Evolutionary conservation across 768 basidiomycete genomes (phyloP), one percentile per base, ranked within the genome.

Genomic region (Fomitopsis pulvina): DNA sequence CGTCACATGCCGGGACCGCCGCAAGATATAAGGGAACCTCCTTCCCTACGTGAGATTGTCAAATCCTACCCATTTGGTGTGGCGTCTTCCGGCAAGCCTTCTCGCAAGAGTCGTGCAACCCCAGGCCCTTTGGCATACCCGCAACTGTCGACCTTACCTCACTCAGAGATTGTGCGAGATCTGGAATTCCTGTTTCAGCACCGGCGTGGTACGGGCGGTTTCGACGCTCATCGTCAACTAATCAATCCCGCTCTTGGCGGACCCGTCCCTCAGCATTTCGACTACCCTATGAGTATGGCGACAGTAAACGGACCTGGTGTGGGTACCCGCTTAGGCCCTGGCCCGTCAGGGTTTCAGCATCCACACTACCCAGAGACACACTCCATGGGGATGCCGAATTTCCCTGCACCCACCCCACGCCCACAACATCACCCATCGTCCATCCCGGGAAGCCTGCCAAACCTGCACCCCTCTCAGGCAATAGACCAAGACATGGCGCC

Each of bases 21-120:
- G 10, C 69, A 72, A 24, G 72, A 78, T 20, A 68, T 77, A 2
- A 76, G 76, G 9, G 73, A 74, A 4, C 71, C 81, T 9, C 85
- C 81, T 1, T 77, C 80, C 9, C 69, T 89, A 26, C 78, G 81
- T n/a, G 78, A 83, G 58, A 77, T 88, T 26, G 67, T 83, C 57
- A 82, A 80, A 55, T 70, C 77, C 12, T 72, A 77, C 51, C 79
- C 83, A 0, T 75, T 79, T 47, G 69, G 67, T n/a, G 41, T 53
- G 5, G 48, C 58, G 1, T 52, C 59, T 8, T 48, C 63, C 1
- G 48, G 57, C 8, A 27, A 57, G 12, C 50, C 52, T 1, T 25
- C 37, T 41, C 59, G 55, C 29, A 58, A 52, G 55, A 57, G 44
- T 25, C 51, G 27, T 24, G 37, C 50, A 2, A 52, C 45, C 12